phyloP scores from a whole-genome alignment of 1,139 yeast species.

The Candida sp. region DNA sequence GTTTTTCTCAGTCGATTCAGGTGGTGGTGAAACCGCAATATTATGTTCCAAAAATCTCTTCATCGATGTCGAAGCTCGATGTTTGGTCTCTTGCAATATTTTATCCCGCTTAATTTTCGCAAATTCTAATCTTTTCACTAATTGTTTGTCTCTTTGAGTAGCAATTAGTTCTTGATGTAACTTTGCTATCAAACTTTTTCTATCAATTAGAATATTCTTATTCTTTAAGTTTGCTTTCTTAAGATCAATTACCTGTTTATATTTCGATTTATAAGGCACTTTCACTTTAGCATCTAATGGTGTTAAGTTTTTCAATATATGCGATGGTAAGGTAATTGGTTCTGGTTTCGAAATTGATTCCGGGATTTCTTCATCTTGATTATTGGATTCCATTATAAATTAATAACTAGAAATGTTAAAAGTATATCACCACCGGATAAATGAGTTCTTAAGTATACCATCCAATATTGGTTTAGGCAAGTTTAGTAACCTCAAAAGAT shows the following conservation, averaged over 20 bases:
- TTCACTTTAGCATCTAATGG: conserved; percentile 10
- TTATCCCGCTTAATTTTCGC: conserved; percentile 17
- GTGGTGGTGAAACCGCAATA: background rate
- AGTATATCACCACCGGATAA: no score
- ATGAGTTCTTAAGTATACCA: no score
- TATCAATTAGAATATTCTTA: conserved; percentile 11
- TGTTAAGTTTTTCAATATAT: conserved; percentile 16
- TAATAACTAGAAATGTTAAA: no score
- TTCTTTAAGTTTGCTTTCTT: conserved; percentile 11
- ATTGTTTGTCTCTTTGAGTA: conserved; percentile 8
- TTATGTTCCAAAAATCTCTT: background rate
- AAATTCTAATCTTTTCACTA: conserved; percentile 9
- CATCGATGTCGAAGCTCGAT: conserved; percentile 10
- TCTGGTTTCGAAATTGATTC: background rate
- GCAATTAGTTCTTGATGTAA: conserved; percentile 7
- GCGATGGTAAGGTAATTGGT: conserved; percentile 12
- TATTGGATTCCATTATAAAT: background rate
- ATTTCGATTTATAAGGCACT: background rate
- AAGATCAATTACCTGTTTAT: conserved; percentile 6
- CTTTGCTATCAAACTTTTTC: conserved; percentile 11
- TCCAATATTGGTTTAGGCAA: no score
- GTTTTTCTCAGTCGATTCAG: background rate
- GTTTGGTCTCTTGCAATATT: conserved; percentile 12
- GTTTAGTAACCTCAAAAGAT: no score
- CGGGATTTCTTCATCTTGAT: background rate